Evolutionary conservation across 1,284 basidiomycete genomes (phyloP), one percentile per base, ranked within the genome.

Genomic region (Pisolithus thermaeus): DNA sequence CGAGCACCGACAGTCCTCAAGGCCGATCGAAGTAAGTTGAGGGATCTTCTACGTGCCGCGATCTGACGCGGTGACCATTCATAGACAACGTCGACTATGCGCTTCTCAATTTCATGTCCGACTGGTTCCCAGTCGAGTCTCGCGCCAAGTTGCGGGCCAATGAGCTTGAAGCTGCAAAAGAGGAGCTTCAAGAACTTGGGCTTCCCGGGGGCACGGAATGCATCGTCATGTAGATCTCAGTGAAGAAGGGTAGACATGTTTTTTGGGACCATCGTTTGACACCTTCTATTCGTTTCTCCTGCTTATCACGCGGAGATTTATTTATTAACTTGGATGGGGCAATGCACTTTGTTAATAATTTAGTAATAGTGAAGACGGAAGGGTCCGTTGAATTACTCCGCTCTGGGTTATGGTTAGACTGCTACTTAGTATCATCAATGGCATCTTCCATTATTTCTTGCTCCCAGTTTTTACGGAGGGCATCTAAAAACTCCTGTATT

Each of bases 91-190:
- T 95, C 39, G 92, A 95, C 61, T 83, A 79, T 74, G 89, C 83
- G 1, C 69, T 92, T 42, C 74, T 90, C 48, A 86, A 88, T 58
- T 95, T 93, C 61, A 90, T 97, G 83, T 79, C 87, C 56, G 84
- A 89, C 55, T 97, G 93, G 92, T 97, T 98, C 69, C 93, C 95
- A 0, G 66, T 81, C 8, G 95, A 97, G 67, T 78, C 92, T 16
- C 80, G 77, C 58, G 78, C 78, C 60, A 97, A 97, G 68, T 73
- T 85, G 43, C 78, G 77, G 54, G 78, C 83, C 60, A 95, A 95
- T 65, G 84, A 91, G 64, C 74, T 71, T 42, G 94, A 97, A 63
- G 82, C 87, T 0, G 76, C 80, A 0, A 70, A 78, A 49, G 92
- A 96, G 67, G 78, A 90, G 59, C 62, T 89, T 22, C 69, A 77